These are phyloP conservation scores for Talinum fruticosum DNA, from an alignment of 148 eudicot species.

Conservation along the genomic window DNA sequence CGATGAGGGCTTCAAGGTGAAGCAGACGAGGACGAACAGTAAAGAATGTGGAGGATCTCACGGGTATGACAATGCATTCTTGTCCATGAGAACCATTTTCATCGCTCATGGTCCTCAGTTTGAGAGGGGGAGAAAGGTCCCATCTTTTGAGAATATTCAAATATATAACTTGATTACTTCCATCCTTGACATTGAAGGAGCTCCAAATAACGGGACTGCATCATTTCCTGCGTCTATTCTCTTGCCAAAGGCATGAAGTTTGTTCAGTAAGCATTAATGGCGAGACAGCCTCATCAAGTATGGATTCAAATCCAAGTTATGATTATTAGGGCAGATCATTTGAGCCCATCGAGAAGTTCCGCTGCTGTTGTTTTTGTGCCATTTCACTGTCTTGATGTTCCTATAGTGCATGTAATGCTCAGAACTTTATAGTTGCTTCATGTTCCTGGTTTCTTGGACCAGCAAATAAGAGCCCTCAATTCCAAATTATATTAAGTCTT, in stretches of 20 bases:
- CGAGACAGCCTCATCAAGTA: neutral
- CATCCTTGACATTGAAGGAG: conserved; percentile 63
- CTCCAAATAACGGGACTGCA: conserved; percentile 64
- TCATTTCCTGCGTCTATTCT: conserved; percentile 57
- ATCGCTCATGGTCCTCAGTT: conserved; percentile 77
- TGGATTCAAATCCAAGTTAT: neutral
- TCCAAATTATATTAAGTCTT: too few relatives aligned
- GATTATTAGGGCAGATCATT: too few relatives aligned
- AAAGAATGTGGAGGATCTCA: conserved; percentile 92
- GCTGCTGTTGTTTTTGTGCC: too few relatives aligned
- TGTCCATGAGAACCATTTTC: conserved; percentile 89
- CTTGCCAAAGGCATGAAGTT: conserved; percentile 28
- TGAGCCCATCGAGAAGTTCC: too few relatives aligned
- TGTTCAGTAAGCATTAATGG: too few relatives aligned
- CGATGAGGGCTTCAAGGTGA: conserved; percentile 73
- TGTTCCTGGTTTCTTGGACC: too few relatives aligned
- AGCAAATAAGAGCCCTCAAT: too few relatives aligned
- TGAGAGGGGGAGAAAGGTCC: conserved; percentile 59
- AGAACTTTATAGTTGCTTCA: too few relatives aligned
- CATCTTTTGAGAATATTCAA: conserved; percentile 84
- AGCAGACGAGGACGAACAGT: conserved; percentile 41
- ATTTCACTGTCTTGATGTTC: too few relatives aligned
- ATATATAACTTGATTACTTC: conserved; percentile 72
- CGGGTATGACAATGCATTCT: conserved; percentile 79
- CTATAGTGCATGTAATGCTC: too few relatives aligned